Evolutionary conservation across 257 asterid genomes (phyloP).

Genomic region (Fraxinus excelsior): DNA sequence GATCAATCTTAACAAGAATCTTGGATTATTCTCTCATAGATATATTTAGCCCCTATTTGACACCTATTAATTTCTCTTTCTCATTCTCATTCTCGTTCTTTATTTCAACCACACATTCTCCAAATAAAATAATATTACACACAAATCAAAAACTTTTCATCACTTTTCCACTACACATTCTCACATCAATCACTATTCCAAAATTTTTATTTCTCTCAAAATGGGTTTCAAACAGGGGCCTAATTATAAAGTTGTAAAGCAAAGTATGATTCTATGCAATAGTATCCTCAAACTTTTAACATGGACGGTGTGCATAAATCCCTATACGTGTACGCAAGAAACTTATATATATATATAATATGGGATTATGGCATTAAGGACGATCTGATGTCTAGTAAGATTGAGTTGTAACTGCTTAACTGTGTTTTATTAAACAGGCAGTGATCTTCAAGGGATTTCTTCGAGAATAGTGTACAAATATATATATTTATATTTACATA

Average conservation of each 20-base stretch:
- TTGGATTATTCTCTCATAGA: neutral
- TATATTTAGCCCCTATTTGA: no score
- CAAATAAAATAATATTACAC: no score
- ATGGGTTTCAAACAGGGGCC: no score
- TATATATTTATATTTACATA: no score
- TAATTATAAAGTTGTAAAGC: neutral
- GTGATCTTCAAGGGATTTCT: conserved; percentile 3
- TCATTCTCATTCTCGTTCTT: no score
- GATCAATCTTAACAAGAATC: neutral
- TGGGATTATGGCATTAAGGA: neutral
- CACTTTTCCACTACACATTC: no score
- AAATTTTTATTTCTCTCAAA: no score
- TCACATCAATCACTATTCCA: no score
- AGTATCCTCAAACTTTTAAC: neutral
- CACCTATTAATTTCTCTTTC: no score
- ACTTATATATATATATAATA: neutral
- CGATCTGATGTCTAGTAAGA: neutral
- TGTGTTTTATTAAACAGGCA: neutral
- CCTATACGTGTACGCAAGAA: neutral
- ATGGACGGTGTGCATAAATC: neutral
- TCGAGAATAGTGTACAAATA: neutral
- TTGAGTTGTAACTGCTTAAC: neutral
- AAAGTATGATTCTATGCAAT: neutral
- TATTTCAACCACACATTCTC: no score
- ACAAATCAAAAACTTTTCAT: no score